These are phyloP conservation scores for Astragalus membranaceus DNA, from an alignment of 306 rosid species.

Conservation along the genomic window DNA sequence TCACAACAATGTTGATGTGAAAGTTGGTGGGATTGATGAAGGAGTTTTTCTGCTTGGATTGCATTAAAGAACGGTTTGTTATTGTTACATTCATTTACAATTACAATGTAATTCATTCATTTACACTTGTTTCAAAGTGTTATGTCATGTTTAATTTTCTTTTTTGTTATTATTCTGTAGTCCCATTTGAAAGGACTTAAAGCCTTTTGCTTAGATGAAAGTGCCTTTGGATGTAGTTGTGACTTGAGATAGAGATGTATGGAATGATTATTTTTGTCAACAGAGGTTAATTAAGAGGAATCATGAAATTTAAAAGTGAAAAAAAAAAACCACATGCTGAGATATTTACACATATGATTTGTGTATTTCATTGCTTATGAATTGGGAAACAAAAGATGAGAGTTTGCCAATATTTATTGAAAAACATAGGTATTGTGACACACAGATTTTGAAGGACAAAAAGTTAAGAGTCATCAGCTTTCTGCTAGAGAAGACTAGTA, in stretches of 20 bases:
- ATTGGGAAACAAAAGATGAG: neutral
- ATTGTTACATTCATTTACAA: no score
- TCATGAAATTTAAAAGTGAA: neutral
- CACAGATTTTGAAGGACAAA: no score
- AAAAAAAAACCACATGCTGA: neutral
- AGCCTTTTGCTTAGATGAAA: neutral
- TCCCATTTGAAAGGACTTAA: neutral
- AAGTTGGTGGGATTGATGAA: no score
- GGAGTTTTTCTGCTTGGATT: no score
- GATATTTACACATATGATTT: slow-evolving; percentile 2
- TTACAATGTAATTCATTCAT: no score
- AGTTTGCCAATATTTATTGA: slow-evolving; percentile 15
- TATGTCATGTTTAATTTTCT: no score
- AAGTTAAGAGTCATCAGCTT: no score
- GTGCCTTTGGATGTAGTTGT: neutral
- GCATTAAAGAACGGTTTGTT: no score
- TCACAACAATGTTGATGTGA: no score
- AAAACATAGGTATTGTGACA: slow-evolving; percentile 60
- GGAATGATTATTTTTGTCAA: neutral
- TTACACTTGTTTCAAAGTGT: no score
- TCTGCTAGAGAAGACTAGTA: no score
- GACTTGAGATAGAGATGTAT: no score
- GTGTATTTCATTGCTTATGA: slow-evolving; percentile 1
- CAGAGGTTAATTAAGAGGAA: neutral
- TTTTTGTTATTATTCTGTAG: neutral